Evolutionary conservation across 768 basidiomycete species (phyloP).

Genomic region (Dentipellis sp.): DNA sequence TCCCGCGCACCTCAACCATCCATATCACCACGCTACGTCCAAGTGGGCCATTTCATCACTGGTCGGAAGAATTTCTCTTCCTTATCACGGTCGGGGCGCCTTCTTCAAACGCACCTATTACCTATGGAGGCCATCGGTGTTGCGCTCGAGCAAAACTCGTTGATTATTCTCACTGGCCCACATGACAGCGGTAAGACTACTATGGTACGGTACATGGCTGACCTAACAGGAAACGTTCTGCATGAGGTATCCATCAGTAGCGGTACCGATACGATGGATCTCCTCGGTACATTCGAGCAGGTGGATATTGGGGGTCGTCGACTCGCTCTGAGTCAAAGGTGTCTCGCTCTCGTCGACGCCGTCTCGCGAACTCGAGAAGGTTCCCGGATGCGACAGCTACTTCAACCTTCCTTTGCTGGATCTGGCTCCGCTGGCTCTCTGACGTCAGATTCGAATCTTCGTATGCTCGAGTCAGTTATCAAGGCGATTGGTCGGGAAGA

Average conservation of each 20-base stretch:
- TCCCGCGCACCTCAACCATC: constrained; percentile 27
- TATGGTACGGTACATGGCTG: constrained; percentile 60
- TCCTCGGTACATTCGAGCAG: constrained; percentile 95
- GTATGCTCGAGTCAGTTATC: constrained; percentile 19
- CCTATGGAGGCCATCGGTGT: constrained; percentile 68
- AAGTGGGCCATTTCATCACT: constrained; percentile 55
- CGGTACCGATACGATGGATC: constrained; percentile 87
- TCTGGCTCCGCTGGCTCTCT: background rate
- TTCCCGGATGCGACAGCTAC: constrained; percentile 4
- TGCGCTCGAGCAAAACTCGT: constrained; percentile 71
- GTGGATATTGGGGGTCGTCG: constrained; percentile 44
- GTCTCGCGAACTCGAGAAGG: constrained; percentile 26
- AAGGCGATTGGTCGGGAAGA: constrained; percentile 22
- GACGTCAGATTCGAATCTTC: background rate
- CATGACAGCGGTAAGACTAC: constrained; percentile 73
- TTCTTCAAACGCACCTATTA: constrained; percentile 55
- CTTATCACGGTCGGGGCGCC: constrained; percentile 32
- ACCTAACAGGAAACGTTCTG: constrained; percentile 57
- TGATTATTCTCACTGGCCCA: constrained; percentile 79
- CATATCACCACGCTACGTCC: constrained; percentile 40
- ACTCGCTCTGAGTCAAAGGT: constrained; percentile 28
- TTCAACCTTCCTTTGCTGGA: constrained; percentile 1
- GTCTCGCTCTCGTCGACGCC: constrained; percentile 29
- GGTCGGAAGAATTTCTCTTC: constrained; percentile 24
- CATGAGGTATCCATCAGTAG: constrained; percentile 73